Base-by-base conservation (phyloP, 1,284 basidiomycete species). In the Fomitopsis betulina region DNA sequence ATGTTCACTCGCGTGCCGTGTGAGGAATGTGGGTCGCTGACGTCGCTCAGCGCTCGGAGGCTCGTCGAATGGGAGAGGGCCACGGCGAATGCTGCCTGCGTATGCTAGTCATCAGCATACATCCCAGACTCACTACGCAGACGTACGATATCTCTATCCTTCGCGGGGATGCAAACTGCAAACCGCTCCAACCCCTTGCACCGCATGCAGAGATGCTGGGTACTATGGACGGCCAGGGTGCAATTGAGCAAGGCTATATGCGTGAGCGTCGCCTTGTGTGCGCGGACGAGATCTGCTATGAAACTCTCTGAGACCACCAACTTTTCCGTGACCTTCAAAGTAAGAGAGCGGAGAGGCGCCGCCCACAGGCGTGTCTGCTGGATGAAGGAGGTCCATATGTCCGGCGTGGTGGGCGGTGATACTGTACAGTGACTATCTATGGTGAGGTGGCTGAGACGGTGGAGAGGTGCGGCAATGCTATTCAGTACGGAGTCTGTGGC, bases 141-240 rank as follows among this genome's bases (percentile, higher is more conserved):
- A 70, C 79, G 59, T 56, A 85, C 84, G 25, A 83, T 66, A 6
- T 84, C 79, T 63, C 77, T 80, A 6, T 84, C 79, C 63, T 77
- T 80, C 56, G 75, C 68, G 2, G 83, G 80, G 9, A 87, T 65
- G 19, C 76, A 70, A 19, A 86, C 61, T 49, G 78, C 78, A 12
- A 87, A 69, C 55, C 78, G 72, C 65, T 85, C 79, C 15, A 88
- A 73, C 30, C 71, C 63, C 10, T 65, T 60, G 64, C 83, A 85
- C 17, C 65, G 60, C 37, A 70, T 68, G 63, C 78, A 80, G 19
- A 87, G 75, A 23, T 65, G 63, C 25, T 64, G 58, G 13, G 85
- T 65, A 12, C 73, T 73, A 6, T 78, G 73, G 23, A 70, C 62
- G 23, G 68, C 70, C 2, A 85, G 56, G 1, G 62, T 63, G 58